phyloP scores from a whole-genome alignment of 148 eudicot species.

The Oxyria digyna region DNA sequence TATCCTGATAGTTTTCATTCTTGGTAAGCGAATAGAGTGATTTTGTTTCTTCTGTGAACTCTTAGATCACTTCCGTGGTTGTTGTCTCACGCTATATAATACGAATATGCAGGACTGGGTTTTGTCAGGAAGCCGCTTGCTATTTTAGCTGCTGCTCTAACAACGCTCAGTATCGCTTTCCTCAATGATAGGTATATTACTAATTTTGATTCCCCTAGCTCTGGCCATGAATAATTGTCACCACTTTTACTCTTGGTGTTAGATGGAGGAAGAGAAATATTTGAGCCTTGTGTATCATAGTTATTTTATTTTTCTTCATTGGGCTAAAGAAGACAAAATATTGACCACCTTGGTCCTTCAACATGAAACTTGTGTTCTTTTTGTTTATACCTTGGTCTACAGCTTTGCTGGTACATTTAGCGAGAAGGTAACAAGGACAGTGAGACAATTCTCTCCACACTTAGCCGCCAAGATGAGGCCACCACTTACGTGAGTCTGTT shows the following conservation, averaged over 20 bases:
- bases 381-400: constrained; percentile 17
- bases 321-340: not conserved
- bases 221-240: not conserved
- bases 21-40: constrained; percentile 38
- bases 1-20: constrained; percentile 68
- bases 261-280: not conserved
- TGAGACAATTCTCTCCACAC: constrained; percentile 89
- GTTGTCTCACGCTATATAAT: not conserved
- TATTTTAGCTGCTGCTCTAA: constrained; percentile 71
- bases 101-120: constrained; percentile 52
- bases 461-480: constrained; percentile 99
- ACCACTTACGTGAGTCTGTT: constrained; percentile 68
- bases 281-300: not conserved
- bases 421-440: constrained; percentile 83
- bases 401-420: constrained; percentile 91
- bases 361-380: not conserved
- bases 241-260: not conserved
- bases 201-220: not conserved
- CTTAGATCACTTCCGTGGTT: not conserved
- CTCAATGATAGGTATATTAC: constrained; percentile 76
- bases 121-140: constrained; percentile 84
- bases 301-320: not conserved
- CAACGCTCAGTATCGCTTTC: constrained; percentile 74
- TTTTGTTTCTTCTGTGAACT: not conserved
- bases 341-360: not conserved